Percentiles rank a stretch among this genome's conserved stretches.
These are phyloP conservation scores for Neurospora intermedia DNA, from an alignment of 495 filamentous ascomycete genomes.

Conservation along the genomic window DNA sequence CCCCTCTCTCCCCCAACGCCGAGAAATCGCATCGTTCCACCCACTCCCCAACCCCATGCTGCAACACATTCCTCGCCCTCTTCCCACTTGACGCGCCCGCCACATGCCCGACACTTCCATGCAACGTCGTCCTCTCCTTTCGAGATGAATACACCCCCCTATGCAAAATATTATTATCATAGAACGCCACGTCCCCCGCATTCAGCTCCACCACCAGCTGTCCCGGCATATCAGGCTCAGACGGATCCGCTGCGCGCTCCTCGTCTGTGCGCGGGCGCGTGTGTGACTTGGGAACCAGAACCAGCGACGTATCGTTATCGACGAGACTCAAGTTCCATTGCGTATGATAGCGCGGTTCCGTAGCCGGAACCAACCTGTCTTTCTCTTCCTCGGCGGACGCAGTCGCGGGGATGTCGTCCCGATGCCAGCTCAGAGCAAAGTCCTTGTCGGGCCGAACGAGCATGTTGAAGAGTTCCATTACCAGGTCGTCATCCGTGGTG, in stretches of 20 bases:
- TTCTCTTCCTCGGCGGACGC: conserved; percentile 45
- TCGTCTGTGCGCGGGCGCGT: conserved; percentile 49
- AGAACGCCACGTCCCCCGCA: conserved; percentile 70
- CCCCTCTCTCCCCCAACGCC: conserved; percentile 26
- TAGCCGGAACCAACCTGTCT: conserved; percentile 37
- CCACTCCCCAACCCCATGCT: conserved; percentile 76
- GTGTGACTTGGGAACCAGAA: conserved; percentile 66
- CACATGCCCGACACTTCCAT: conserved; percentile 66
- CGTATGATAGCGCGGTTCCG: conserved; percentile 38
- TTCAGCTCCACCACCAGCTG: conserved; percentile 52
- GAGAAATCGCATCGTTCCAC: conserved; percentile 47
- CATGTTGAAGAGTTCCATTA: conserved; percentile 74
- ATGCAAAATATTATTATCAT: conserved; percentile 82
- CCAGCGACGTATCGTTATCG: conserved; percentile 47
- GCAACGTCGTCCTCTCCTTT: conserved; percentile 63
- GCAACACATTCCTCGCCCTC: conserved; percentile 68
- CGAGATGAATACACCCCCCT: conserved; percentile 55
- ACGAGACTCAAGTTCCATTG: conserved; percentile 73
- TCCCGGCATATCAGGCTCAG: conserved; percentile 44
- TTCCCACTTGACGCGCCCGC: conserved; percentile 29
- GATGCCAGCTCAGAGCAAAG: conserved; percentile 67
- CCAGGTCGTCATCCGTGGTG: conserved; percentile 32
- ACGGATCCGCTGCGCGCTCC: conserved; percentile 53
- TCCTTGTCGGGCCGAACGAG: conserved; percentile 51
- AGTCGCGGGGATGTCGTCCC: conserved; percentile 58